Percentiles rank a stretch among this genome's conserved stretches.
Conservation (phyloP, 2,329 filamentous ascomycete species). For the Bimuria novae-zelandiae region DNA sequence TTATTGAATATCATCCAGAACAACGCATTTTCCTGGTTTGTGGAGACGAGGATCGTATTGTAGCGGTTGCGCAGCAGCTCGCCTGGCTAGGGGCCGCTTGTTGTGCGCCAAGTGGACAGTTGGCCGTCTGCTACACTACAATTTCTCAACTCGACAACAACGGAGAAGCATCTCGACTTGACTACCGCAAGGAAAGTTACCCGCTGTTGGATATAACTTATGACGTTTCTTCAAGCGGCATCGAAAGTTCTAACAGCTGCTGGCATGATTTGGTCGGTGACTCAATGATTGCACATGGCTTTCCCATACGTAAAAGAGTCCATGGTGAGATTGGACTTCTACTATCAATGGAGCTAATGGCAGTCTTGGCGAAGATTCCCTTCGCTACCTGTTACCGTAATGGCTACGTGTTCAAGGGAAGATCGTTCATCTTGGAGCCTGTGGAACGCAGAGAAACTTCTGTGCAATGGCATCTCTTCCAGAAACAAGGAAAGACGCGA, state of each 20-base stretch:
- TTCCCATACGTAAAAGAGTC: not conserved
- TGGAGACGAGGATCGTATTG: slow-evolving; percentile 1
- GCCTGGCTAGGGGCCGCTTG: slow-evolving; percentile 9
- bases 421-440: slow-evolving; percentile 2
- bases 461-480: slow-evolving; percentile 8
- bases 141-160: too few relatives aligned
- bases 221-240: not conserved
- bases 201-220: not conserved
- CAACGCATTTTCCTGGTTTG: not conserved
- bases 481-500: not conserved
- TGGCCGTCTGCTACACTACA: slow-evolving; percentile 3
- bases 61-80: slow-evolving; percentile 7
- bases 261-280: slow-evolving; percentile 7
- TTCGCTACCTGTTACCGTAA: slow-evolving; percentile 1
- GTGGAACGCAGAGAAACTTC: not conserved
- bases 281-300: slow-evolving; percentile 1
- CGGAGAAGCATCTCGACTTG: not conserved
- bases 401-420: slow-evolving; percentile 5
- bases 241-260: not conserved
- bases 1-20: not conserved
- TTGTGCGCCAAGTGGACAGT: not conserved
- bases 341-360: slow-evolving; percentile 4
- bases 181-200: not conserved
- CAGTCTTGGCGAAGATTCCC: not conserved
- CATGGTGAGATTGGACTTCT: not conserved